phyloP scores from a whole-genome alignment of 2,329 filamentous ascomycete genomes.

The Penicillium sp. region DNA sequence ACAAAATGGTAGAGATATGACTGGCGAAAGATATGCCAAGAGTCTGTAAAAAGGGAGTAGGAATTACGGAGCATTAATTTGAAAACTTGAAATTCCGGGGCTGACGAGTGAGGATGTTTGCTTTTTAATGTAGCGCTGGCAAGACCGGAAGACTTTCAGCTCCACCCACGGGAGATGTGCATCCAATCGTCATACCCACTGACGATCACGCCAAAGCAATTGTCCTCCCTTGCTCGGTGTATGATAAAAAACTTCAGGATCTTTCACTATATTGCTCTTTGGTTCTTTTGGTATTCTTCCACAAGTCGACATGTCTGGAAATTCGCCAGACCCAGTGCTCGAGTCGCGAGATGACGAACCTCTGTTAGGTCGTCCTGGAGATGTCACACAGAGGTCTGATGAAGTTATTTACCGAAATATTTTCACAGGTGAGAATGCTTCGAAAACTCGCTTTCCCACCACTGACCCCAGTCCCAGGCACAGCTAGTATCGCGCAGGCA shows the following conservation, averaged over 20 bases:
- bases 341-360: slow-evolving; percentile 63
- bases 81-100: too few relatives aligned
- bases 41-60: too few relatives aligned
- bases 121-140: not conserved
- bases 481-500: slow-evolving; percentile 75
- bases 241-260: not conserved
- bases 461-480: slow-evolving; percentile 57
- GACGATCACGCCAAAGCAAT: slow-evolving; percentile 7
- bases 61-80: too few relatives aligned
- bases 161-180: not conserved
- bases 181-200: slow-evolving; percentile 4
- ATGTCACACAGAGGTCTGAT: slow-evolving; percentile 68
- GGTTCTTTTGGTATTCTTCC: not conserved
- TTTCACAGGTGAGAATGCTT: slow-evolving; percentile 61
- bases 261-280: not conserved
- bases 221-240: not conserved
- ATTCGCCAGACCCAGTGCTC: slow-evolving; percentile 55
- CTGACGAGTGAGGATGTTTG: not conserved
- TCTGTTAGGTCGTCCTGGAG: slow-evolving; percentile 69
- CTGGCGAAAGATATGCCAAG: too few relatives aligned
- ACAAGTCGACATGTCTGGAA: slow-evolving; percentile 60
- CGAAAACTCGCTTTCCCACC: too few relatives aligned
- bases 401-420: slow-evolving; percentile 70
- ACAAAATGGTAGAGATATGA: too few relatives aligned
- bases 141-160: not conserved